These are phyloP conservation scores for Ogataea saltuana DNA, from an alignment of 805 yeast genomes.

Conservation along the genomic window DNA sequence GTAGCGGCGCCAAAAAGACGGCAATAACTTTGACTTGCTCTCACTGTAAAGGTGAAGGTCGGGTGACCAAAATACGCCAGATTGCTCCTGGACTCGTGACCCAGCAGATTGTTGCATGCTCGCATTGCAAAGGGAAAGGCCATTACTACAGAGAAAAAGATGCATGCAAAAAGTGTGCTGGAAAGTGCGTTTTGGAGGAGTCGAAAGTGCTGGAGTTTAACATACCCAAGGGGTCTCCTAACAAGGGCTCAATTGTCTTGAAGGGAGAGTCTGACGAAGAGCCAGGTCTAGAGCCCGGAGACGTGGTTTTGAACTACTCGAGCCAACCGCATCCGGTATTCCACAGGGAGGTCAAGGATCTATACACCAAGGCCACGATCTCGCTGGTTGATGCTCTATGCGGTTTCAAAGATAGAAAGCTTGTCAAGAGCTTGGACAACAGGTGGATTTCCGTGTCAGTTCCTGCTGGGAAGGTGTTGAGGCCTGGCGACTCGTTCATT, in stretches of 20 bases:
- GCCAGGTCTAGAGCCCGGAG: conserved; percentile 74
- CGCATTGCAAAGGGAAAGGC: conserved; percentile 73
- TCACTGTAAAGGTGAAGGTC: conserved; percentile 74
- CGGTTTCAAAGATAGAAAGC: conserved; percentile 66
- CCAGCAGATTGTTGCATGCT: conserved; percentile 60
- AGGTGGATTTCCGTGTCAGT: conserved; percentile 64
- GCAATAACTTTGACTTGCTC: conserved; percentile 59
- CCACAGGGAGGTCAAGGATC: conserved; percentile 53
- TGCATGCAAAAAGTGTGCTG: conserved; percentile 74
- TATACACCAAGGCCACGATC: conserved; percentile 59
- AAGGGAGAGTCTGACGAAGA: conserved; percentile 76
- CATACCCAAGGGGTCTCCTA: conserved; percentile 68
- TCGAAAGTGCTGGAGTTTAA: conserved; percentile 74
- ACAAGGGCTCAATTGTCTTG: conserved; percentile 61
- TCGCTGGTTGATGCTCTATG: conserved; percentile 80
- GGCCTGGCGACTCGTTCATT: conserved; percentile 70
- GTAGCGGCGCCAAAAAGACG: conserved; percentile 68
- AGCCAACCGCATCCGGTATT: conserved; percentile 51
- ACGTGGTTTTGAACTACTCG: conserved; percentile 63
- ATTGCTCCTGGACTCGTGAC: conserved; percentile 78
- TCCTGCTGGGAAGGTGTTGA: conserved; percentile 77
- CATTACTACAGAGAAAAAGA: conserved; percentile 60
- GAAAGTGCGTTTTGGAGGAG: conserved; percentile 60
- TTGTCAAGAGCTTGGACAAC: conserved; percentile 77
- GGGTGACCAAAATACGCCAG: conserved; percentile 55